Percentiles rank a stretch among this genome's conserved stretches.
Conservation (phyloP, 2,329 filamentous ascomycete genomes). For the Graphilbum fragrans region DNA sequence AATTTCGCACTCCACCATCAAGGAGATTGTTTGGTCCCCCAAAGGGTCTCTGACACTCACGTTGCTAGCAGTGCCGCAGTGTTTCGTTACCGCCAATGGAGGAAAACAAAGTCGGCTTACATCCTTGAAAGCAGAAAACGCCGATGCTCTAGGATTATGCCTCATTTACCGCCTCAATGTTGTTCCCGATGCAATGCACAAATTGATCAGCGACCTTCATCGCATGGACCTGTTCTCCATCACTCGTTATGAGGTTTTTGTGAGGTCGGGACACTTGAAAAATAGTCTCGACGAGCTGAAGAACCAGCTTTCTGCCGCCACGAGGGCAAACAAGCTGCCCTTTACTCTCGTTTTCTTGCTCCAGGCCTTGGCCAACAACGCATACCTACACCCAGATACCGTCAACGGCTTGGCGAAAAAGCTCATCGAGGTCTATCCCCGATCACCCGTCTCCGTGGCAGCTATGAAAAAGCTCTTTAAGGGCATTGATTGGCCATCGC, state of each 20-base stretch:
- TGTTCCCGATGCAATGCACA: too few species aligned
- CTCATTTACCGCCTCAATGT: too few species aligned
- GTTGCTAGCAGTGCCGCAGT: conserved; percentile 35
- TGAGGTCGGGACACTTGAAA: too few species aligned
- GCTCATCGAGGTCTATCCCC: conserved; percentile 22
- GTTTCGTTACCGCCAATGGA: conserved; percentile 13
- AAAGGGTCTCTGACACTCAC: conserved; percentile 33
- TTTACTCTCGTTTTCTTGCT: conserved; percentile 51
- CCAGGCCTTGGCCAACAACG: conserved; percentile 50
- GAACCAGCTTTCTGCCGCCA: conserved; percentile 12
- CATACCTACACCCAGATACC: conserved; percentile 43
- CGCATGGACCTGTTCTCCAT: too few species aligned
- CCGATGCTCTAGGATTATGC: too few species aligned
- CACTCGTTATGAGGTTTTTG: too few species aligned
- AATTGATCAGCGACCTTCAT: too few species aligned
- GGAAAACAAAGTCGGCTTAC: conserved; percentile 12
- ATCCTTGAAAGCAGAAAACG: too few species aligned
- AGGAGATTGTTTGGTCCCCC: conserved; percentile 28
- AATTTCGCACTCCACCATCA: conserved; percentile 34
- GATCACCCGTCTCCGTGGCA: conserved; percentile 32
- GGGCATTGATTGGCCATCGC: conserved; percentile 41
- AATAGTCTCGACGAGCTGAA: conserved; percentile 13
- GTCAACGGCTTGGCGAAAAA: conserved; percentile 32
- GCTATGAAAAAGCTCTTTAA: conserved; percentile 41
- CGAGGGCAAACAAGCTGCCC: conserved; percentile 23